Percentiles rank a stretch among this genome's conserved stretches.
phyloP scores from a whole-genome alignment of 495 filamentous ascomycete genomes.

The Chaetomidium leptoderma region DNA sequence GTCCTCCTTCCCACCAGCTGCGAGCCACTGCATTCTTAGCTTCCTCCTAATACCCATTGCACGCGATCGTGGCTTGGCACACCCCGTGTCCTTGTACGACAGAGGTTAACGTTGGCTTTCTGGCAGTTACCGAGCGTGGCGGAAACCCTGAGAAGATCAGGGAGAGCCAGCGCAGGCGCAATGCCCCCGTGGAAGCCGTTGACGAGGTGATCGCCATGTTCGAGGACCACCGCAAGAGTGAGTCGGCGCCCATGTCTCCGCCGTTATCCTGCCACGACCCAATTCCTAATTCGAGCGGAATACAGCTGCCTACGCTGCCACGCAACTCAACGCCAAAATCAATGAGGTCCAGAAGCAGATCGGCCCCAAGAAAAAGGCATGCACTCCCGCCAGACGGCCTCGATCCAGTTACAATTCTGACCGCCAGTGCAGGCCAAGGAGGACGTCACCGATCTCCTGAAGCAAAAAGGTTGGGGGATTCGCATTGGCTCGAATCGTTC shows the following conservation, averaged over 20 bases:
- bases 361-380: constrained; percentile 83
- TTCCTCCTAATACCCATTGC: constrained; percentile 1
- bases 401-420: constrained; percentile 14
- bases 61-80: constrained; percentile 11
- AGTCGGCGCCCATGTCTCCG: constrained; percentile 26
- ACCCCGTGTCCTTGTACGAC: background rate
- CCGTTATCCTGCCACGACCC: background rate
- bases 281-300: background rate
- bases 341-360: constrained; percentile 88
- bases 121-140: constrained; percentile 67
- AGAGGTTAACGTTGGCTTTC: constrained; percentile 77
- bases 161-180: constrained; percentile 78
- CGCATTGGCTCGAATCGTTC: background rate
- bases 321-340: constrained; percentile 73
- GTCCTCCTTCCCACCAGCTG: background rate
- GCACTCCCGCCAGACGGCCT: constrained; percentile 15
- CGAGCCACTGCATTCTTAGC: background rate
- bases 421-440: constrained; percentile 64
- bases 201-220: constrained; percentile 87
- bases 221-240: constrained; percentile 79
- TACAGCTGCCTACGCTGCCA: constrained; percentile 63
- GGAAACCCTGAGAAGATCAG: constrained; percentile 85
- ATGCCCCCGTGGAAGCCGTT: constrained; percentile 73
- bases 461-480: constrained; percentile 53
- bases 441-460: constrained; percentile 75